Percentiles rank a stretch among this genome's conserved stretches.
phyloP scores from a whole-genome alignment of 345 rosid genomes.

The Chamaenerion angustifolium region DNA sequence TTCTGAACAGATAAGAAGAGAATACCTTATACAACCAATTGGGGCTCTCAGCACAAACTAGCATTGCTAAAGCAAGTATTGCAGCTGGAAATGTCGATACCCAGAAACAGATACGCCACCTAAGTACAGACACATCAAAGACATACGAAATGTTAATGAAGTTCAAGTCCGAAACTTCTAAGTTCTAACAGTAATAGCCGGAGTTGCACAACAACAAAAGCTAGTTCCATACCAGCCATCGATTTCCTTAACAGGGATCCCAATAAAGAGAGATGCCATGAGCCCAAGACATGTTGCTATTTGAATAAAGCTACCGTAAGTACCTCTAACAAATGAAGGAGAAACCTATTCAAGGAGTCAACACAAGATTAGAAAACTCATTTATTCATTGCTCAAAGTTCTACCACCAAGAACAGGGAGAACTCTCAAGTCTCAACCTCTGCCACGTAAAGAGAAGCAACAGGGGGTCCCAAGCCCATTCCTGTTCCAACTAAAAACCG shows the following conservation, averaged over 20 bases:
- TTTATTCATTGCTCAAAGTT: not conserved
- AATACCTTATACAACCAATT: conserved; percentile 89
- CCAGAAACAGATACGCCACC: conserved; percentile 99
- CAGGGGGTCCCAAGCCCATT: conserved; percentile 91
- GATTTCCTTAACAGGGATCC: conserved; percentile 71
- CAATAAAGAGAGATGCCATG: conserved; percentile 71
- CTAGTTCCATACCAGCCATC: conserved; percentile 51
- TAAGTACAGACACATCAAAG: conserved; percentile 6
- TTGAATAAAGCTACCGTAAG: conserved; percentile 89
- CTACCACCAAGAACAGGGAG: not conserved
- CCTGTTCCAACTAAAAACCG: conserved; percentile 89
- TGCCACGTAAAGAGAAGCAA: conserved; percentile 82
- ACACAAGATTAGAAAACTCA: conserved; percentile 1
- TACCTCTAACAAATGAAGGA: conserved; percentile 91
- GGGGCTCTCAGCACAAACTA: conserved; percentile 77
- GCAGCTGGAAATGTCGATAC: conserved; percentile 75
- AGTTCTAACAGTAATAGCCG: no score
- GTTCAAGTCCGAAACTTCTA: no score
- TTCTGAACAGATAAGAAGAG: not conserved
- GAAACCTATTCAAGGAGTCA: conserved; percentile 47
- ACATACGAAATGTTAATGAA: no score
- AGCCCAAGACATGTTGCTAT: conserved; percentile 93
- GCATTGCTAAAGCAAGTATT: conserved; percentile 62
- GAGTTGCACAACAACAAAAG: not conserved
- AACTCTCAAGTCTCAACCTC: conserved; percentile 40